These are phyloP conservation scores for Penicillium paxilli DNA, from an alignment of 495 filamentous ascomycete genomes.

Conservation along the genomic window DNA sequence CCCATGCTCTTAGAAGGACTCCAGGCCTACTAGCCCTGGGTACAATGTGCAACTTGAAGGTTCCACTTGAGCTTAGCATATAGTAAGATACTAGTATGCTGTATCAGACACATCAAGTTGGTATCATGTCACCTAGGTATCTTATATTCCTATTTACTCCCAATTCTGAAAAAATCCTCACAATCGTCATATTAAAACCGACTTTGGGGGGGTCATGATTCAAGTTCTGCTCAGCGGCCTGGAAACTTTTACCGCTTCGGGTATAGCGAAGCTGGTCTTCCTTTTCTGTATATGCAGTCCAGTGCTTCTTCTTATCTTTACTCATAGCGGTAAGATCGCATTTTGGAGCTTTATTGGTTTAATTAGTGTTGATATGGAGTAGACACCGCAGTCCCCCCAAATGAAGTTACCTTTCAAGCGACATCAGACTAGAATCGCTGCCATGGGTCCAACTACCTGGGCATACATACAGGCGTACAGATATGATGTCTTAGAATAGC, in stretches of 20 bases:
- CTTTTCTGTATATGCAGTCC: conserved; percentile 31
- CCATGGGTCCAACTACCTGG: not conserved
- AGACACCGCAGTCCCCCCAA: not conserved
- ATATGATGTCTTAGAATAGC: not conserved
- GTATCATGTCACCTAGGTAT: no score
- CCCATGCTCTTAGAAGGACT: no score
- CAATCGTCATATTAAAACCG: not conserved
- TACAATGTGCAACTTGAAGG: no score
- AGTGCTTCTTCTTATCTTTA: conserved; percentile 9
- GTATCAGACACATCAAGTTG: no score
- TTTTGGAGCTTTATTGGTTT: not conserved
- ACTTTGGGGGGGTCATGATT: not conserved
- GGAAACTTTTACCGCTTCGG: conserved; percentile 41
- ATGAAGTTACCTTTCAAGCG: no score
- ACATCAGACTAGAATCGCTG: no score
- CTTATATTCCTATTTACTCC: no score
- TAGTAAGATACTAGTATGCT: no score
- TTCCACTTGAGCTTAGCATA: no score
- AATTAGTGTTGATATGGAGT: not conserved
- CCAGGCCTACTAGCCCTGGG: no score
- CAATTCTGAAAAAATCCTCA: no score
- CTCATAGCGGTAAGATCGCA: not conserved
- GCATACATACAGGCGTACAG: not conserved
- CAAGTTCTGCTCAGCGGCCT: not conserved
- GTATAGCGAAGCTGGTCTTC: conserved; percentile 23